These are phyloP conservation scores for Brassica incana DNA, from an alignment of 345 rosid genomes.

Conservation along the genomic window DNA sequence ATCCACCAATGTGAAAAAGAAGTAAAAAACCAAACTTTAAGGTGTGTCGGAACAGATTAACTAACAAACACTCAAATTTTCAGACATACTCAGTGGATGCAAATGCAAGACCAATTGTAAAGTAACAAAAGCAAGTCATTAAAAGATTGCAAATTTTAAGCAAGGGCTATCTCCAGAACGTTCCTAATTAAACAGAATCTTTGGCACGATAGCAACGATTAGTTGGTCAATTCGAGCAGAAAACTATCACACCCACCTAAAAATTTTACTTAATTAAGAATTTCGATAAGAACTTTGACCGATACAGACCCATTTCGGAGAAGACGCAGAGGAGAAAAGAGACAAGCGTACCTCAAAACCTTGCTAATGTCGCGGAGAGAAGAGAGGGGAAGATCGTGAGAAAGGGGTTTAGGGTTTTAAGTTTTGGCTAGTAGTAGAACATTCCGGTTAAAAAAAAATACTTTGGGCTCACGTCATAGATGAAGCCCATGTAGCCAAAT, in stretches of 20 bases:
- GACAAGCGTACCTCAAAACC: constrained; percentile 23
- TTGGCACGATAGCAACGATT: not conserved
- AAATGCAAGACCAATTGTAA: not conserved
- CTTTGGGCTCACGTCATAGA: constrained; percentile 29
- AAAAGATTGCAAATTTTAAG: constrained; percentile 1
- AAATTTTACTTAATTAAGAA: not conserved
- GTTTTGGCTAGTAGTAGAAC: not conserved
- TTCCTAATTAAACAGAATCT: not conserved
- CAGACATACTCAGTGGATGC: not conserved
- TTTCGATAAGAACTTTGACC: not conserved
- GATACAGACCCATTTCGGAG: not conserved
- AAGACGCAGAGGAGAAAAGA: not conserved
- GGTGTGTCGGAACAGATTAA: not conserved
- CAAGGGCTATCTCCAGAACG: not conserved
- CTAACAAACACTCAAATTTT: not conserved
- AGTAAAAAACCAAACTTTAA: not conserved
- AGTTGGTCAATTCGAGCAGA: not conserved
- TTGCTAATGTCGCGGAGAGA: constrained; percentile 10
- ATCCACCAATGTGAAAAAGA: not conserved
- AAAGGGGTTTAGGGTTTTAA: constrained; percentile 40
- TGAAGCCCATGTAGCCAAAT: not conserved
- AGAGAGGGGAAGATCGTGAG: constrained; percentile 4
- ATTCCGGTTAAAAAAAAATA: no score
- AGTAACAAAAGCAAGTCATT: not conserved
- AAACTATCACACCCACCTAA: constrained; percentile 1